Evolutionary conservation across 169 alveolate genomes (phyloP).

Genomic region (Cyclospora cayetanensis): DNA sequence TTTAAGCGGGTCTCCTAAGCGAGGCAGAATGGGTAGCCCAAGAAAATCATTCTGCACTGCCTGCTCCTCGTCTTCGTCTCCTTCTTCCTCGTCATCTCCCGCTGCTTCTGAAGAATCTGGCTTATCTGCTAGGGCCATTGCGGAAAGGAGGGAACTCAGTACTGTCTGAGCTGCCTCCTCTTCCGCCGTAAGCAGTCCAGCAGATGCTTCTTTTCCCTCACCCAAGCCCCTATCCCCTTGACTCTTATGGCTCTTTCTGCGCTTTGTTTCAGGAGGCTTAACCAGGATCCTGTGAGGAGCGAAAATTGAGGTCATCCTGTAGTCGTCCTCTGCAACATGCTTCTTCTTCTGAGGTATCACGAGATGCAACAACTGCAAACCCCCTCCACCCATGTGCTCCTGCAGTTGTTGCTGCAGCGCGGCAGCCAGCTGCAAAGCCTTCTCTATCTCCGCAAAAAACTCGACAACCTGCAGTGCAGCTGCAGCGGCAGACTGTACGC

Average conservation of each 20-base stretch:
- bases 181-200: background rate
- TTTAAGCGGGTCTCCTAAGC: background rate
- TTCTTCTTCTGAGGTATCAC: too few relatives aligned
- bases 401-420: background rate
- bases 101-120: background rate
- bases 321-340: too few relatives aligned
- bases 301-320: too few relatives aligned
- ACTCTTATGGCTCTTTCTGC: too few relatives aligned
- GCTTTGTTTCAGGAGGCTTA: too few relatives aligned
- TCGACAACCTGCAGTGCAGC: background rate
- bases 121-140: background rate
- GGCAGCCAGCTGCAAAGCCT: conserved; percentile 8
- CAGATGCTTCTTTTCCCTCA: too few relatives aligned
- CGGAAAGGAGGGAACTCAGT: background rate
- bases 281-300: too few relatives aligned
- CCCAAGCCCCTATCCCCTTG: too few relatives aligned
- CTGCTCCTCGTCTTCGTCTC: background rate
- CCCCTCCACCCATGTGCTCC: background rate
- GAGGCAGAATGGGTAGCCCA: background rate
- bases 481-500: background rate
- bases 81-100: background rate
- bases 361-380: too few relatives aligned
- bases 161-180: background rate
- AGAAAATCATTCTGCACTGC: too few relatives aligned
- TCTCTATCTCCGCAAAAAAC: background rate